Percentiles rank a stretch among this genome's conserved stretches.
phyloP scores from a whole-genome alignment of 306 rosid species.

The Casuarina glauca region DNA sequence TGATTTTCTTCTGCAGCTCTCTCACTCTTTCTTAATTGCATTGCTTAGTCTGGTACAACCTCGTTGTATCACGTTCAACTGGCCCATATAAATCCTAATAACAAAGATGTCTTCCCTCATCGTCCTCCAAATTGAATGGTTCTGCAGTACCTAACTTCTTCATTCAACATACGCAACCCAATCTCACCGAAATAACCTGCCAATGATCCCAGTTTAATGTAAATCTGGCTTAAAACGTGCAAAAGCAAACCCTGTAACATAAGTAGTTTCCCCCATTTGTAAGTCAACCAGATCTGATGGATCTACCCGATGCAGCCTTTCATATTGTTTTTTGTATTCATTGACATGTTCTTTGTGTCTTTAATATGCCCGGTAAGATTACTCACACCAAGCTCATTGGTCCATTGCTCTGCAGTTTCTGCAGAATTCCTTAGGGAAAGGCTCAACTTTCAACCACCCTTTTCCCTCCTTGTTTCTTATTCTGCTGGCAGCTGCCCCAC shows the following conservation, averaged over 20 bases:
- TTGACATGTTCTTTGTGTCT: neutral
- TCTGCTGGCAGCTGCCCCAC: neutral
- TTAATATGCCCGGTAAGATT: neutral
- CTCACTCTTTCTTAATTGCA: no score
- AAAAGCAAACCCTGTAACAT: neutral
- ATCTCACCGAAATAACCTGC: neutral
- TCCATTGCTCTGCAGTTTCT: neutral
- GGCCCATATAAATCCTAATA: no score
- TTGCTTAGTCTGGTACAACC: no score
- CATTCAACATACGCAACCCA: no score
- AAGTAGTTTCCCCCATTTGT: neutral
- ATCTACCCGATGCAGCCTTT: neutral
- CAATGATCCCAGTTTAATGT: no score
- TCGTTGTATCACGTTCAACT: no score
- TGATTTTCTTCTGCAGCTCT: no score
- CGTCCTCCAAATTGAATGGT: no score
- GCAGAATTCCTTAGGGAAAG: neutral
- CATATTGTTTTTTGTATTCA: neutral
- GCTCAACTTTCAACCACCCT: neutral
- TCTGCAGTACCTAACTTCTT: no score
- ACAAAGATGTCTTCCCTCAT: no score
- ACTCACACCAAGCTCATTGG: neutral
- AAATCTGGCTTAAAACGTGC: neutral
- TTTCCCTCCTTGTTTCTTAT: neutral
- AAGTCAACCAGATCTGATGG: neutral